phyloP scores from a whole-genome alignment of 2,329 filamentous ascomycete genomes.

The Teratosphaeria pseudoeucalypti region DNA sequence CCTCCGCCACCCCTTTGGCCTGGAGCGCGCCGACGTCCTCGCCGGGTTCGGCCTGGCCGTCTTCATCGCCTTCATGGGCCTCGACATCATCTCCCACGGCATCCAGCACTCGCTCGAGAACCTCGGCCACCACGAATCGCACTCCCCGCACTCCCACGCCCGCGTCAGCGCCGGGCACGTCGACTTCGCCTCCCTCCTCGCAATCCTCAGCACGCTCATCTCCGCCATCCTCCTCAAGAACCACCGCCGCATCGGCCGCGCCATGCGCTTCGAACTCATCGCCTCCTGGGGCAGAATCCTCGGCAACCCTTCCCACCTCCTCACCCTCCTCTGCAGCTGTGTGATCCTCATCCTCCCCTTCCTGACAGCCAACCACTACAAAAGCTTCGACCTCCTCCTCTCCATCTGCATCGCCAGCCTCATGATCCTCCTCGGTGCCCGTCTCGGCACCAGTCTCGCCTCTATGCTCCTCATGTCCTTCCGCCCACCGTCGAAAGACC shows the following conservation, averaged over 20 bases:
- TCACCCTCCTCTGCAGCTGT: conserved; percentile 78
- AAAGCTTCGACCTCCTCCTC: conserved; percentile 72
- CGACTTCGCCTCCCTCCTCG: conserved; percentile 69
- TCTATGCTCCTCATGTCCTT: conserved; percentile 96
- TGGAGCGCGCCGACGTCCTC: conserved; percentile 86
- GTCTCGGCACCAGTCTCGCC: conserved; percentile 75
- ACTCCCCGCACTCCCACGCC: conserved; percentile 46
- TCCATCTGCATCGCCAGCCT: conserved; percentile 71
- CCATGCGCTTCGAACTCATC: conserved; percentile 78
- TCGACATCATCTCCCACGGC: conserved; percentile 89
- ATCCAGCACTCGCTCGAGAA: conserved; percentile 84
- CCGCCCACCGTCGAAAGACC: conserved; percentile 31
- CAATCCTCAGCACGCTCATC: conserved; percentile 71
- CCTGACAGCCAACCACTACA: conserved; percentile 68
- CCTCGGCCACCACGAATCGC: conserved; percentile 58
- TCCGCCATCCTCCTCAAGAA: conserved; percentile 83
- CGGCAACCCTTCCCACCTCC: conserved; percentile 87
- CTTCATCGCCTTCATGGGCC: conserved; percentile 91
- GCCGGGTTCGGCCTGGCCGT: conserved; percentile 94
- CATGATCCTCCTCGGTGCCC: conserved; percentile 80
- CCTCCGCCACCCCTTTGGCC: conserved; percentile 79
- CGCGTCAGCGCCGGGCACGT: conserved; percentile 64
- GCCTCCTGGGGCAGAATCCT: conserved; percentile 74
- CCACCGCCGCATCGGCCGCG: conserved; percentile 81
- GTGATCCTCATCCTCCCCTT: conserved; percentile 73